phyloP scores from a whole-genome alignment of 345 rosid genomes.

The Lepidium didymum region DNA sequence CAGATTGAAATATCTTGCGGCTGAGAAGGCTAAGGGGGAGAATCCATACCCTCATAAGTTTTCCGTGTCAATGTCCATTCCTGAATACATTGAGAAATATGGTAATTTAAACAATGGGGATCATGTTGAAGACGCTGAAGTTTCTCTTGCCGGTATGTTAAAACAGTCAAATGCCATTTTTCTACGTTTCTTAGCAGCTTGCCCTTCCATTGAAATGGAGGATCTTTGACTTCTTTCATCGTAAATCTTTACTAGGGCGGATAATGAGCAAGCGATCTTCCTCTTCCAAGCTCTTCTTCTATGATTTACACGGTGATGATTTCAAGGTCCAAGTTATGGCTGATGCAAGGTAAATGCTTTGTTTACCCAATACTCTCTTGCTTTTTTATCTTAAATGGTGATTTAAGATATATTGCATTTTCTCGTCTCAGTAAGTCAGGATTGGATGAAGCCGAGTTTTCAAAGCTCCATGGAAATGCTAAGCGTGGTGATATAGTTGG shows the following conservation, averaged over 20 bases:
- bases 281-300: slow-evolving; percentile 81
- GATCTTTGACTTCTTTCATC: background rate
- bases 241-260: slow-evolving; percentile 45
- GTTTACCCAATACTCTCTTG: background rate
- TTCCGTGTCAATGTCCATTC: slow-evolving; percentile 43
- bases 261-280: slow-evolving; percentile 90
- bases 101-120: slow-evolving; percentile 57
- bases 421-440: slow-evolving; percentile 60
- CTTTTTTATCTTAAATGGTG: background rate
- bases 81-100: slow-evolving; percentile 53
- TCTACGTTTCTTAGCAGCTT: background rate
- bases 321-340: slow-evolving; percentile 94
- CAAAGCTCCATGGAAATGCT: slow-evolving; percentile 52
- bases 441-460: slow-evolving; percentile 66
- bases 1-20: slow-evolving; percentile 58
- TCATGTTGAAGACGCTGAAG: slow-evolving; percentile 54
- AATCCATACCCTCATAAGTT: slow-evolving; percentile 94
- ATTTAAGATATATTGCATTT: background rate
- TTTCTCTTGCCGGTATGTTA: slow-evolving; percentile 63
- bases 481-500: slow-evolving; percentile 98
- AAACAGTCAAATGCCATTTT: background rate
- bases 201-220: background rate
- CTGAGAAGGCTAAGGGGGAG: slow-evolving; percentile 57
- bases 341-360: slow-evolving; percentile 62
- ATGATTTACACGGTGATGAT: slow-evolving; percentile 69